phyloP scores from a whole-genome alignment of 2,329 filamentous ascomycete genomes.

The Beauveria rudraprayagi region DNA sequence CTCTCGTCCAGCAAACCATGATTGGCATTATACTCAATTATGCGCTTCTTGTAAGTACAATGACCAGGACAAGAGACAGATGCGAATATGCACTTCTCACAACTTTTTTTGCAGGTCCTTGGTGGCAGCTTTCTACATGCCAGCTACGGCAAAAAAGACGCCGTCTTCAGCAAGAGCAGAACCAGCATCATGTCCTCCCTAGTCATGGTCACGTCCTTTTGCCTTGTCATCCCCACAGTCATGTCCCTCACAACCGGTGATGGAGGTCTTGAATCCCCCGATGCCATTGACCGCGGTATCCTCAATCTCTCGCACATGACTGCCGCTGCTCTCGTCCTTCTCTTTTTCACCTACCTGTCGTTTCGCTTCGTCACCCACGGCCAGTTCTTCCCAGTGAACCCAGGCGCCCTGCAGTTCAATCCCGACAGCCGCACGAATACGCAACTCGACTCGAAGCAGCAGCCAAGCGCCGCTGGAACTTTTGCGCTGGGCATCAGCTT shows the following conservation, averaged over 20 bases:
- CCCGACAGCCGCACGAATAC: slow-evolving; percentile 10
- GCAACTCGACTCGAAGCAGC: slow-evolving; percentile 1
- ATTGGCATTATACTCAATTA: slow-evolving; percentile 15
- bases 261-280: not conserved
- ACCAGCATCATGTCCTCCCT: slow-evolving; percentile 15
- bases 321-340: slow-evolving; percentile 10
- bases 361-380: slow-evolving; percentile 15
- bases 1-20: slow-evolving; percentile 12
- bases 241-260: slow-evolving; percentile 9
- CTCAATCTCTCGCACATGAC: slow-evolving; percentile 14
- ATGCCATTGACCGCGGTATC: slow-evolving; percentile 6
- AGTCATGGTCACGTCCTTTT: slow-evolving; percentile 15
- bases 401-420: slow-evolving; percentile 4
- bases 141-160: slow-evolving; percentile 14
- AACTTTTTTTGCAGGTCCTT: slow-evolving; percentile 8
- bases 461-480: not conserved
- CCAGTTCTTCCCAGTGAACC: slow-evolving; percentile 12
- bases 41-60: slow-evolving; percentile 3
- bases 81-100: not conserved
- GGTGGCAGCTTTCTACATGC: slow-evolving; percentile 14
- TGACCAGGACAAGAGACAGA: not conserved
- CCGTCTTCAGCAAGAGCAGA: slow-evolving; percentile 12
- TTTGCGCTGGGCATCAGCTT: not conserved
- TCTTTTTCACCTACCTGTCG: slow-evolving; percentile 14
- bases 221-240: slow-evolving; percentile 14